Base-by-base conservation (phyloP, 2,329 filamentous ascomycete species). In the Elsinoe australis region DNA sequence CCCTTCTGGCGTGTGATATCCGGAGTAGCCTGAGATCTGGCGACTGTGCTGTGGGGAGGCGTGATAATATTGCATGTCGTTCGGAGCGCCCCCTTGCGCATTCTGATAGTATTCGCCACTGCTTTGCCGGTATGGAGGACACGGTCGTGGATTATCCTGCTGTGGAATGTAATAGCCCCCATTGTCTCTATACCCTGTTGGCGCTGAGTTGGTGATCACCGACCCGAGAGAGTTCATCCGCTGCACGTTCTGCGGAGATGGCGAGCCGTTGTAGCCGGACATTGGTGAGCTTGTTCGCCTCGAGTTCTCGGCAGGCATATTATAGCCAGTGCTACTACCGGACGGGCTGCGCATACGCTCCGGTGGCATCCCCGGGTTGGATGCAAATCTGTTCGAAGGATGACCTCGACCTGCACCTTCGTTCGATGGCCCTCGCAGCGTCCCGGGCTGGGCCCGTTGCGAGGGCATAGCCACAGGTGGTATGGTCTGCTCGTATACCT, bases 81-180 rank as follows among this genome's bases (percentile, higher is more conserved):
- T 17, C n/a, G 14, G 39, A 29, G 14, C 21, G 17, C 21, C 28
- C n/a, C 15, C 28, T 21, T 29, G 39, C 22, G 45, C 38, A 5
- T 19, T 22, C 2, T 38, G 32, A n/a, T 29, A 6, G 8, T 36
- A 14, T 7, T 7, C 19, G 9, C 17, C 18, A 5, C n/a, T n/a
- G n/a, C n/a, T n/a, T n/a, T n/a, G n/a, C n/a, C n/a, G n/a, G n/a
- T n/a, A n/a, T n/a, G n/a, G n/a, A n/a, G n/a, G n/a, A n/a, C n/a
- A n/a, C n/a, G n/a, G n/a, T n/a, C n/a, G n/a, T n/a, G n/a, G n/a
- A n/a, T n/a, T n/a, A n/a, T n/a, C n/a, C n/a, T n/a, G n/a, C n/a
- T n/a, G n/a, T 7, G 45, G 45, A n/a, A 48, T 48, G 21, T 48
- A 48, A n/a, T 48, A 48, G 8, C 45, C 45, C 7, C 34, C 34